phyloP scores from a whole-genome alignment of 352 stramenopile genomes.

The Phytophthora pisi region DNA sequence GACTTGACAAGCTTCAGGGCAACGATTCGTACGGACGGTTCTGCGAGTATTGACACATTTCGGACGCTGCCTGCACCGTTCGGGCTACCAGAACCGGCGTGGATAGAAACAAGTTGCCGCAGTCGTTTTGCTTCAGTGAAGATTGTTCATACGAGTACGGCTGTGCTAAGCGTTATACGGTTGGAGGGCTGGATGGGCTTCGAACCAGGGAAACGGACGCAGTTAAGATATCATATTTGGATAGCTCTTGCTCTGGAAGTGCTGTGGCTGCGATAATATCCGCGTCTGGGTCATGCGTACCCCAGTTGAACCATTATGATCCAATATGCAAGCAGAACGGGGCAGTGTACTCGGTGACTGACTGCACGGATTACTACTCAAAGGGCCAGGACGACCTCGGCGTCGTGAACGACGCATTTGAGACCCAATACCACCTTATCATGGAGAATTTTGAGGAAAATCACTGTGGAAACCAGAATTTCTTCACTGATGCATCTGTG shows the following conservation, averaged over 20 bases:
- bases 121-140: slow-evolving; percentile 1
- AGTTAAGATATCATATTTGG: too few species aligned
- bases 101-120: slow-evolving; percentile 1
- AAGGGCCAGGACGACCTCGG: slow-evolving; percentile 11
- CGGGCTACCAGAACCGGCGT: slow-evolving; percentile 1
- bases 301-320: slow-evolving; percentile 3
- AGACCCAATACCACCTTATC: too few species aligned
- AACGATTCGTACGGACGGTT: slow-evolving; percentile 1
- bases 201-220: not conserved
- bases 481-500: not conserved
- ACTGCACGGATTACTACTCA: slow-evolving; percentile 9
- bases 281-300: slow-evolving; percentile 1
- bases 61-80: slow-evolving; percentile 1
- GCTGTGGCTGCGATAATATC: too few species aligned
- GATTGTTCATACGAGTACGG: not conserved
- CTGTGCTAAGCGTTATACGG: slow-evolving; percentile 1
- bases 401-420: slow-evolving; percentile 1
- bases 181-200: slow-evolving; percentile 12
- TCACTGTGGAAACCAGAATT: not conserved
- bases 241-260: too few species aligned
- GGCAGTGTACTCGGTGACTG: slow-evolving; percentile 5
- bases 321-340: slow-evolving; percentile 1
- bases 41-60: slow-evolving; percentile 5
- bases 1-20: slow-evolving; percentile 5
- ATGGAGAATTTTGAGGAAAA: too few species aligned